Evolutionary conservation across 768 basidiomycete genomes (phyloP).

Genomic region (Hygrophorus pudorinus): DNA sequence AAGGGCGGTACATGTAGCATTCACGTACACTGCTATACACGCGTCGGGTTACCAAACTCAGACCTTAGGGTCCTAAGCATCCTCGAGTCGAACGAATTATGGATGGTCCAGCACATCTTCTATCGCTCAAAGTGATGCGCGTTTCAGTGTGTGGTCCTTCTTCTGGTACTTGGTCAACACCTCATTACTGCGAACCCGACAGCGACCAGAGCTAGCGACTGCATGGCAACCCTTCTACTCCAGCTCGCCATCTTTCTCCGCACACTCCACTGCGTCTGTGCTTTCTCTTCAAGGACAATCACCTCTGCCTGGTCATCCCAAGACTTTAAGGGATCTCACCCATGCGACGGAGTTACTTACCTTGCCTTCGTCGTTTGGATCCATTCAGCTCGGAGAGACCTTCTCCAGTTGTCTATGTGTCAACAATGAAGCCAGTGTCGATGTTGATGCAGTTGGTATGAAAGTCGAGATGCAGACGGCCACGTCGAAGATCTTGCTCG

Average conservation of each 20-base stretch:
- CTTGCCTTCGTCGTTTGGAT: constrained; percentile 75
- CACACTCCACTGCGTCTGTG: constrained; percentile 69
- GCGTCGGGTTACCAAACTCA: too few species aligned
- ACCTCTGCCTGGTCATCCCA: constrained; percentile 69
- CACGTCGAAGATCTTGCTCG: constrained; percentile 49
- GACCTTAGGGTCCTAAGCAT: too few species aligned
- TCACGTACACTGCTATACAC: too few species aligned
- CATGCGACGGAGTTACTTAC: constrained; percentile 71
- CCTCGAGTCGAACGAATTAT: background rate
- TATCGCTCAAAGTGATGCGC: constrained; percentile 83
- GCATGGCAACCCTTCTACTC: constrained; percentile 88
- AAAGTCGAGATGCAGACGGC: constrained; percentile 83
- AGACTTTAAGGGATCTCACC: constrained; percentile 75
- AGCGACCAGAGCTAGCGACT: constrained; percentile 67
- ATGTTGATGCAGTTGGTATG: constrained; percentile 54
- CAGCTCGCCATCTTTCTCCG: constrained; percentile 68
- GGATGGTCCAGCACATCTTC: constrained; percentile 53
- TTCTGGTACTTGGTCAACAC: constrained; percentile 3
- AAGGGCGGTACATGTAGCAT: too few species aligned
- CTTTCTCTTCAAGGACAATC: constrained; percentile 64
- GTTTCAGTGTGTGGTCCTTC: constrained; percentile 55
- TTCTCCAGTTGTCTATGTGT: constrained; percentile 77
- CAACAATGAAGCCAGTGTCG: constrained; percentile 63
- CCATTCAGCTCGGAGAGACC: constrained; percentile 83
- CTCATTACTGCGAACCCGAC: constrained; percentile 8